Conservation (phyloP, 73 alveolate genomes). For the Paramecium sonneborni region DNA sequence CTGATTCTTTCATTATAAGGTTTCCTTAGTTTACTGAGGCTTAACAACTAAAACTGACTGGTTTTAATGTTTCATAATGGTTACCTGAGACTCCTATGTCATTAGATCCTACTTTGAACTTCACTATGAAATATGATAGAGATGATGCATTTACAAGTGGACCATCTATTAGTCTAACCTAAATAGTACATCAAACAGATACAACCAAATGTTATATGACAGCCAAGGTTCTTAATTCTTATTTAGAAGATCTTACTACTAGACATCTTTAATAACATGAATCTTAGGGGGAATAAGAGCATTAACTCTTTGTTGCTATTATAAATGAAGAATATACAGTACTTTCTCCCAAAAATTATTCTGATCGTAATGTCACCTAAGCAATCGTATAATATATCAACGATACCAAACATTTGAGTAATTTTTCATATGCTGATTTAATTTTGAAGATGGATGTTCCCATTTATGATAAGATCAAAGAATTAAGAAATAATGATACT, state of each 20-base stretch:
- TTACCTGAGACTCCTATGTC: not conserved
- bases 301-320: constrained; percentile 4
- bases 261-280: constrained; percentile 40
- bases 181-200: not conserved
- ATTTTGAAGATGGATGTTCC: not conserved
- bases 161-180: constrained; percentile 14
- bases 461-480: not conserved
- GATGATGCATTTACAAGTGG: constrained; percentile 34
- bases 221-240: constrained; percentile 22
- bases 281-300: constrained; percentile 32
- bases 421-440: not conserved
- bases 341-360: not conserved
- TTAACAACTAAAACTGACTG: not conserved
- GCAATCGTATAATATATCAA: constrained; percentile 8
- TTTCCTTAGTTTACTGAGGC: constrained; percentile 23
- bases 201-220: constrained; percentile 41
- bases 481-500: not conserved
- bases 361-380: not conserved
- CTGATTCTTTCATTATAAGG: constrained; percentile 27
- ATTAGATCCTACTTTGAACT: not conserved
- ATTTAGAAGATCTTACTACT: constrained; percentile 17
- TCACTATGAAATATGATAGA: constrained; percentile 31
- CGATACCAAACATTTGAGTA: not conserved
- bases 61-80: constrained; percentile 3
- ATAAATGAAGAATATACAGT: not conserved